These are phyloP conservation scores for Plasmodium berghei DNA, from an alignment of 169 alveolate genomes.

Conservation along the genomic window DNA sequence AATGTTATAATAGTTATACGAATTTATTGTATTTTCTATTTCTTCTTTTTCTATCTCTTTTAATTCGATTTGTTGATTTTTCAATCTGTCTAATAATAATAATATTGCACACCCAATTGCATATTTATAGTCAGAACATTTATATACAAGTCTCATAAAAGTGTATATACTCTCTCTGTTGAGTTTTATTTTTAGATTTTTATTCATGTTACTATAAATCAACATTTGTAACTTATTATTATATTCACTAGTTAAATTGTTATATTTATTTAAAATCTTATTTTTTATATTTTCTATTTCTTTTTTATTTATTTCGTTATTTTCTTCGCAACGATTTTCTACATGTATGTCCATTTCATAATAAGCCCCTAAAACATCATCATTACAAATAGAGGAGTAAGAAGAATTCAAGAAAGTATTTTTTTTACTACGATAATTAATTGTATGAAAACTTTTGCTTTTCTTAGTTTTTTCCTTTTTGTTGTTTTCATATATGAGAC, in stretches of 20 bases:
- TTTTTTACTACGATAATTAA: background rate
- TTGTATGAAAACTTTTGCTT: background rate
- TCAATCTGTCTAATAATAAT: conserved; percentile 35
- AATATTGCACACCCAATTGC: conserved; percentile 37
- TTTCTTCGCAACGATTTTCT: background rate
- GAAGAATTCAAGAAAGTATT: background rate
- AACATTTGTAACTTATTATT: conserved; percentile 10
- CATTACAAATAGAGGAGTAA: background rate
- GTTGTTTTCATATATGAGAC: background rate
- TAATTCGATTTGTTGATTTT: conserved; percentile 29
- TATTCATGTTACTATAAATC: conserved; percentile 9
- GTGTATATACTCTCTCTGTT: conserved; percentile 34
- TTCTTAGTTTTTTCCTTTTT: background rate
- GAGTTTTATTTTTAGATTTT: background rate
- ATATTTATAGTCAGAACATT: conserved; percentile 31
- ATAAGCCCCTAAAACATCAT: background rate
- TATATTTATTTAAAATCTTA: conserved; percentile 35
- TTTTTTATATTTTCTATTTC: conserved; percentile 16
- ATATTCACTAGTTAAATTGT: conserved; percentile 13
- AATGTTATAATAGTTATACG: conserved; percentile 23
- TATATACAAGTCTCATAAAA: conserved; percentile 20
- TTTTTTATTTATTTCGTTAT: conserved; percentile 7
- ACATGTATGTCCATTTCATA: background rate
- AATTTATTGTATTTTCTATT: conserved; percentile 22
- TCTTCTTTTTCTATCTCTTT: conserved; percentile 29